Base-by-base conservation (phyloP, 2,329 filamentous ascomycete species). In the Myriangium duriaei region DNA sequence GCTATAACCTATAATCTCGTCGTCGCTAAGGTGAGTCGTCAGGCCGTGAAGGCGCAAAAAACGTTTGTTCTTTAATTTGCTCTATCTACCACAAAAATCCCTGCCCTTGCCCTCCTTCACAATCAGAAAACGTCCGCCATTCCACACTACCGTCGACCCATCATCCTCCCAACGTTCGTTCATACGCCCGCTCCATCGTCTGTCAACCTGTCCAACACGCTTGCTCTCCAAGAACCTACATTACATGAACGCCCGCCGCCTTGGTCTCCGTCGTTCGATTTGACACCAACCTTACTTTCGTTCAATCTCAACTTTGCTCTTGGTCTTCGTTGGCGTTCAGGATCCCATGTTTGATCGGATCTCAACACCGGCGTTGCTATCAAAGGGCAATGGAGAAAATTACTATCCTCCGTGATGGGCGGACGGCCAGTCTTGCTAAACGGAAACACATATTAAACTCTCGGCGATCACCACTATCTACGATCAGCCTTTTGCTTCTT, bases 401-500 rank as follows among this genome's bases (percentile, higher is more conserved):
- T 26, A 26, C 21, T n/a, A n/a, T n/a, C 21, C 21, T n/a, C 21
- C 21, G 21, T 26, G 21, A 26, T 26, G n/a, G n/a, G n/a, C n/a
- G n/a, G n/a, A n/a, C 21, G 21, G 21, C 21, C 21, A 7, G 21
- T n/a, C 21, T 7, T 26, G 21, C n/a, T 26, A 7, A 26, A 26
- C n/a, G n/a, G n/a, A n/a, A n/a, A n/a, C n/a, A n/a, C n/a, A n/a
- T n/a, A n/a, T n/a, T n/a, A n/a, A n/a, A n/a, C n/a, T 7, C 21
- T 26, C 21, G 21, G 21, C n/a, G n/a, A n/a, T 26, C 12, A 12
- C 30, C 6, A 26, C 18, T 33, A 32, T 39, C 29, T 3, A n/a
- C 32, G 28, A 24, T 32, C 30, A 39, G 16, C 11, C 6, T 33
- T 7, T 30, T 39, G 7, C 12, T 33, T 11, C n/a, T 39, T 5